Conservation (phyloP, 352 stramenopile species). For the Globisporangium parvum region DNA sequence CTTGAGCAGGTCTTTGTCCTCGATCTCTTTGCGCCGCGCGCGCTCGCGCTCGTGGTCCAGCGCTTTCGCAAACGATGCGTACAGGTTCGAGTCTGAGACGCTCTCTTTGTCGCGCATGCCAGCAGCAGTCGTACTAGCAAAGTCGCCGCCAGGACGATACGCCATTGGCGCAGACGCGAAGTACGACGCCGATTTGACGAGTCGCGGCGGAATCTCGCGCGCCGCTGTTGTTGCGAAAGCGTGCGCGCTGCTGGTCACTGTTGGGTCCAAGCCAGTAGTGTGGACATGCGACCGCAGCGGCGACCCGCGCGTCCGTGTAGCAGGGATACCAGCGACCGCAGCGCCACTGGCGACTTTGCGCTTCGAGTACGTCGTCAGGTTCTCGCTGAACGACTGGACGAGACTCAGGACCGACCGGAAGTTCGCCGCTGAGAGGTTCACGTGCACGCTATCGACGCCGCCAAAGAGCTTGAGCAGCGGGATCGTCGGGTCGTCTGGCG, state of each 20-base stretch:
- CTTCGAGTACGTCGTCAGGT: slow-evolving; percentile 45
- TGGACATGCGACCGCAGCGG: neutral
- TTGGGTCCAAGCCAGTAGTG: slow-evolving; percentile 10
- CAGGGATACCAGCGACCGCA: neutral
- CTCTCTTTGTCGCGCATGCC: slow-evolving; percentile 8
- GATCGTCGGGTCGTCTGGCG: slow-evolving; percentile 70
- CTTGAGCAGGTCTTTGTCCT: slow-evolving; percentile 70
- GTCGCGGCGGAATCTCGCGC: slow-evolving; percentile 12
- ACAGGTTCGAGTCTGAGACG: slow-evolving; percentile 25
- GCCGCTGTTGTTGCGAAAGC: slow-evolving; percentile 2
- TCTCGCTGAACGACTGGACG: slow-evolving; percentile 62
- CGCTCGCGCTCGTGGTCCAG: slow-evolving; percentile 31
- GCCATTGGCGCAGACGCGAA: slow-evolving; percentile 13
- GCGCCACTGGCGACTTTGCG: slow-evolving; percentile 17
- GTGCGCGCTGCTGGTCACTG: slow-evolving; percentile 4
- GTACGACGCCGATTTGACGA: slow-evolving; percentile 20
- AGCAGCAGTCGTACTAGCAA: neutral
- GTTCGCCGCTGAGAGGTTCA: slow-evolving; percentile 63
- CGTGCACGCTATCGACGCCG: slow-evolving; percentile 54
- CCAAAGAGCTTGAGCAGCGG: slow-evolving; percentile 73
- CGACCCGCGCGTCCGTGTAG: neutral
- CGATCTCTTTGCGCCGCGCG: slow-evolving; percentile 41
- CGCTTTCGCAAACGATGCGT: slow-evolving; percentile 29
- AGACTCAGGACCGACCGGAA: slow-evolving; percentile 57
- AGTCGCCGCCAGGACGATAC: neutral